These are phyloP conservation scores for Coemansia sp. DNA, from an alignment of 192 early-diverging fungal genomes.

Conservation along the genomic window DNA sequence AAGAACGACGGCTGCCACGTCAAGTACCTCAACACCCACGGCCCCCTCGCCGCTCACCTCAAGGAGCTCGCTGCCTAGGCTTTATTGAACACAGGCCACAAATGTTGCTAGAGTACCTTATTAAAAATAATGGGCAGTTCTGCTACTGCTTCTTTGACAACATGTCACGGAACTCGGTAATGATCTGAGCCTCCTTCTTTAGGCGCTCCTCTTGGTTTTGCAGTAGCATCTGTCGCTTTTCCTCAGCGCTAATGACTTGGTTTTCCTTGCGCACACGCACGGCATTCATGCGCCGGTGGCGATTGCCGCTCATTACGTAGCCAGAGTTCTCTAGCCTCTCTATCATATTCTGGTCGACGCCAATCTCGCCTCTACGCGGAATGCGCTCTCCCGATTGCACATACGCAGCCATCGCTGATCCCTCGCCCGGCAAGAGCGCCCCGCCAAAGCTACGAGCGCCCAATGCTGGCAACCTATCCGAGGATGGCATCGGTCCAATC, in stretches of 20 bases:
- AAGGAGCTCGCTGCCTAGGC: constrained; percentile 17
- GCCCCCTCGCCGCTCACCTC: constrained; percentile 63
- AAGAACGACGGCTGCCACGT: constrained; percentile 93
- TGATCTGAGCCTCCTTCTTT: constrained; percentile 89
- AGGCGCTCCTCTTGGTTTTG: constrained; percentile 87
- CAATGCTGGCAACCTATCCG: neutral
- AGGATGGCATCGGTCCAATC: constrained; percentile 22
- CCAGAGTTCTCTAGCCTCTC: constrained; percentile 80
- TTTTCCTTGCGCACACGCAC: constrained; percentile 95
- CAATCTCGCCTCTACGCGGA: constrained; percentile 96
- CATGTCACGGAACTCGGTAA: constrained; percentile 87
- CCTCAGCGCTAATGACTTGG: constrained; percentile 94
- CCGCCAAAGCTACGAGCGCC: constrained; percentile 64
- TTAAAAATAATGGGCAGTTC: neutral
- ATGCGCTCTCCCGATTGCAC: constrained; percentile 92
- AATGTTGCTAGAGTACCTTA: neutral
- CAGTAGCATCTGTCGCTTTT: constrained; percentile 81
- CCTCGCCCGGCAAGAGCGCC: constrained; percentile 84
- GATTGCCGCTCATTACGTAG: constrained; percentile 95
- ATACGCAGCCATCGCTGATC: constrained; percentile 85
- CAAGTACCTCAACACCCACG: constrained; percentile 89
- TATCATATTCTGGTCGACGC: constrained; percentile 81
- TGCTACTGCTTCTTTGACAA: constrained; percentile 54
- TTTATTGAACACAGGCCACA: neutral
- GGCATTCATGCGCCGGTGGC: constrained; percentile 92